These are phyloP conservation scores for Ogataea zsoltii DNA, from an alignment of 805 yeast genomes.

Conservation along the genomic window DNA sequence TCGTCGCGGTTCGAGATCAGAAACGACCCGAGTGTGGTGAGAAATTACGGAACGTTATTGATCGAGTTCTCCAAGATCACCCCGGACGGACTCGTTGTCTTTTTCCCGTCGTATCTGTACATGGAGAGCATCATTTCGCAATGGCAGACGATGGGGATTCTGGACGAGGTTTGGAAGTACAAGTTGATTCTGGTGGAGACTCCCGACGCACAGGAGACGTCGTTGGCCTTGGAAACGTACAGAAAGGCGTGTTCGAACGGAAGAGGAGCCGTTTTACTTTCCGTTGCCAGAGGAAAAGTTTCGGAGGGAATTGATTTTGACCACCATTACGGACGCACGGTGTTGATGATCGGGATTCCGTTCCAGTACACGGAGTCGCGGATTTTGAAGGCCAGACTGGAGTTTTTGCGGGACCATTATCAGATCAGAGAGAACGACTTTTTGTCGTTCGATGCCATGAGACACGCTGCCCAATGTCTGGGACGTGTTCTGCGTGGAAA, in stretches of 20 bases:
- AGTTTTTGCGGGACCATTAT: constrained; percentile 88
- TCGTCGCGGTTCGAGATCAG: constrained; percentile 95
- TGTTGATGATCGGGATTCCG: constrained; percentile 97
- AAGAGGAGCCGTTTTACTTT: constrained; percentile 91
- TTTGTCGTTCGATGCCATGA: constrained; percentile 97
- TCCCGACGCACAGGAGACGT: constrained; percentile 98
- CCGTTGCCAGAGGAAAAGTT: constrained; percentile 99
- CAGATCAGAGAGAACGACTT: constrained; percentile 94
- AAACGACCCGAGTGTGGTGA: constrained; percentile 95
- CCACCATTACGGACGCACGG: constrained; percentile 97
- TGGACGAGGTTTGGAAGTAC: constrained; percentile 98
- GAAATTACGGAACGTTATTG: constrained; percentile 91
- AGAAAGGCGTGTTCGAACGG: constrained; percentile 97
- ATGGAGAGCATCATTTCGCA: constrained; percentile 97
- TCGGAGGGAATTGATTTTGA: constrained; percentile 99
- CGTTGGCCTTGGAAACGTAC: constrained; percentile 92
- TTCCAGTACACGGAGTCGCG: constrained; percentile 98
- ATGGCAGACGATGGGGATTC: constrained; percentile 99
- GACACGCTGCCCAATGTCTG: constrained; percentile 98
- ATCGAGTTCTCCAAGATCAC: constrained; percentile 93
- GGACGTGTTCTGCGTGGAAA: constrained; percentile 98
- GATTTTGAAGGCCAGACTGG: constrained; percentile 90
- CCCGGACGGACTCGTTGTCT: constrained; percentile 97
- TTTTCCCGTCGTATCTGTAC: constrained; percentile 94
- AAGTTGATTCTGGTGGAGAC: constrained; percentile 94